A percentile compares a stretch with the other conserved stretches of the same genome.
Conservation (phyloP, 345 rosid genomes). For the Angophora floribunda region DNA sequence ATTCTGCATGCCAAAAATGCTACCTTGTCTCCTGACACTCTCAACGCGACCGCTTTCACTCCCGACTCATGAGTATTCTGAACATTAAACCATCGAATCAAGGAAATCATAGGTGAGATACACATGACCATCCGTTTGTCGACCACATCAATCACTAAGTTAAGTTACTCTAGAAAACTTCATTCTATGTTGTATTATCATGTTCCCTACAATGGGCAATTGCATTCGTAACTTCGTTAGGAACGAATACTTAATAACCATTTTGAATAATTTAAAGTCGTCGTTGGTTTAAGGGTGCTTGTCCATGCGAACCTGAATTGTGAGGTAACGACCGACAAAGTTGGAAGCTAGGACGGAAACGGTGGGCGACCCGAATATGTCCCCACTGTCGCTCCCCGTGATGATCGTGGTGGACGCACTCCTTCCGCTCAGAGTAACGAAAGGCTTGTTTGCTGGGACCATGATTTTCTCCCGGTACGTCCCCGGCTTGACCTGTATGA, state of each 20-base stretch:
- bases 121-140: not conserved
- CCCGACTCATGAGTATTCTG: not conserved
- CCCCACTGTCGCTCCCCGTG: not conserved
- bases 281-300: not conserved
- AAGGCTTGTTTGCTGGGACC: not conserved
- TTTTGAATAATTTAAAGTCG: not conserved
- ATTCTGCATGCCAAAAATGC: not conserved
- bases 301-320: not conserved
- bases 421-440: not conserved
- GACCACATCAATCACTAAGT: fast-evolving
- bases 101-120: not conserved
- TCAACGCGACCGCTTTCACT: not conserved
- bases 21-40: not conserved
- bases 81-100: not conserved
- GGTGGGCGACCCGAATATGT: not conserved
- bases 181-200: too few species aligned
- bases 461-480: not conserved
- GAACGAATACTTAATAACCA: too few species aligned
- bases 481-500: not conserved
- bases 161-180: not conserved
- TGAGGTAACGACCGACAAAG: not conserved
- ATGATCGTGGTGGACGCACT: not conserved
- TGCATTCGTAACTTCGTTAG: fast-evolving
- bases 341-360: not conserved
- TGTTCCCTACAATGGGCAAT: not conserved